Conservation (phyloP, 1,284 basidiomycete genomes). For the Trametes versicolor region DNA sequence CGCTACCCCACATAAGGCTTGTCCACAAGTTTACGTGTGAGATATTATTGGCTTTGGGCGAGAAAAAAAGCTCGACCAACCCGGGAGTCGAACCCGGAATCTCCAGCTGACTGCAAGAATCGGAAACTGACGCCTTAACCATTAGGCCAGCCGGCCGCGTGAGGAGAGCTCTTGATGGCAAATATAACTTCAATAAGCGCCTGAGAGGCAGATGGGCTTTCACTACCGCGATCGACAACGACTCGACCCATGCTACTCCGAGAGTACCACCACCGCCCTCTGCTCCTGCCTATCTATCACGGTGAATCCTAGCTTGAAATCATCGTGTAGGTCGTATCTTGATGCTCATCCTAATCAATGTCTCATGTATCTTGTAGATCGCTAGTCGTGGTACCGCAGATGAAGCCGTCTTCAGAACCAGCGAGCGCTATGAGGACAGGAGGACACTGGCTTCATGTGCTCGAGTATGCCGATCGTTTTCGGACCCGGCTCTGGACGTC, state of each 20-base stretch:
- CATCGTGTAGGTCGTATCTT: no score
- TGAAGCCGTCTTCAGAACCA: no score
- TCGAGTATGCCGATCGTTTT: not conserved
- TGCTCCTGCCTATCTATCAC: not conserved
- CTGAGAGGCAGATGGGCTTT: not conserved
- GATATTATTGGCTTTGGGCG: no score
- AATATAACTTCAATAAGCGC: not conserved
- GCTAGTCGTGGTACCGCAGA: no score
- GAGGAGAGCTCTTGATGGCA: not conserved
- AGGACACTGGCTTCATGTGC: not conserved
- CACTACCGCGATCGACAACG: not conserved
- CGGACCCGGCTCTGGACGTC: not conserved
- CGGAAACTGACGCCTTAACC: conserved; percentile 27
- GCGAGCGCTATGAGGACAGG: no score
- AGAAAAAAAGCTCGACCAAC: conserved; percentile 17
- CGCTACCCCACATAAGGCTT: no score
- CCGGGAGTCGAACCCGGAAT: conserved; percentile 25
- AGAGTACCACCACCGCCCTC: not conserved
- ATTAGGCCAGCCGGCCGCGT: conserved; percentile 23
- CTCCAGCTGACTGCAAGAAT: conserved; percentile 8
- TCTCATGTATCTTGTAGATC: no score
- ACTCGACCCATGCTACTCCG: no score
- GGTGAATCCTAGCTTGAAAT: no score
- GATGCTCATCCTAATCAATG: no score
- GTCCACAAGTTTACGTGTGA: no score